Base-by-base conservation (phyloP, 2,329 filamentous ascomycete genomes). In the Microcyclospora tardicrescens region DNA sequence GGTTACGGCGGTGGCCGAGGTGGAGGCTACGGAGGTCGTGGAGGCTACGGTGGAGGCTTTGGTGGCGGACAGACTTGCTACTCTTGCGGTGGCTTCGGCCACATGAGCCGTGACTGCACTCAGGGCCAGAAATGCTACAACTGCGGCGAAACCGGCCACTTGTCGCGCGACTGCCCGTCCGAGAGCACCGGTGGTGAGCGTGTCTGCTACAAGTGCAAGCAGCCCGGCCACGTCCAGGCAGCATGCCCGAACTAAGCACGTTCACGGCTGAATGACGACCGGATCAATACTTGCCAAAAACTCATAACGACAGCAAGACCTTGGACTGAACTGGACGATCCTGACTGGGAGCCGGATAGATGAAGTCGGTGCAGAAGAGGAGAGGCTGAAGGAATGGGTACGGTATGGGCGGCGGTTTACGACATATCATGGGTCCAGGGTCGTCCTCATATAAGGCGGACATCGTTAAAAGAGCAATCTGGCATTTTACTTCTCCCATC, bases 41-140 rank as follows among this genome's bases (percentile, higher is more conserved):
- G 71, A 47, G 67, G 68, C 51, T 67, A 58, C 39, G 60, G 54
- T 44, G 57, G 59, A 38, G 63, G 71, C 46, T 50, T 56, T 35
- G 33, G 35, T 16, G 62, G 66, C 44, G 72, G 77, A 57, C 85
- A 89, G 72, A 95, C 86, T 54, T 96, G 91, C 80, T 98, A 95
- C 75, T 93, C 86, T 33, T 96, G 91, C 69, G 91, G 91, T 55
- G 91, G 91, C 51, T 87, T 85, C 61, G 89, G 89, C 58, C 91
- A 98, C 43, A 49, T 54, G 47, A 87, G 84, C 61, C 82, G 87
- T 73, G 91, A 96, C 68, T 98, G 91, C 69, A 93, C 89, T 56
- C 93, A 96, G 65, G 91, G 91, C 58, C 89, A 93, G 73, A 96
- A 96, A 75, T 98, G 91, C 81, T 98, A 96, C 79, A 95, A 95